Evolutionary conservation across 2,329 filamentous ascomycete genomes (phyloP).

Genomic region (Erysiphe pulchra): DNA sequence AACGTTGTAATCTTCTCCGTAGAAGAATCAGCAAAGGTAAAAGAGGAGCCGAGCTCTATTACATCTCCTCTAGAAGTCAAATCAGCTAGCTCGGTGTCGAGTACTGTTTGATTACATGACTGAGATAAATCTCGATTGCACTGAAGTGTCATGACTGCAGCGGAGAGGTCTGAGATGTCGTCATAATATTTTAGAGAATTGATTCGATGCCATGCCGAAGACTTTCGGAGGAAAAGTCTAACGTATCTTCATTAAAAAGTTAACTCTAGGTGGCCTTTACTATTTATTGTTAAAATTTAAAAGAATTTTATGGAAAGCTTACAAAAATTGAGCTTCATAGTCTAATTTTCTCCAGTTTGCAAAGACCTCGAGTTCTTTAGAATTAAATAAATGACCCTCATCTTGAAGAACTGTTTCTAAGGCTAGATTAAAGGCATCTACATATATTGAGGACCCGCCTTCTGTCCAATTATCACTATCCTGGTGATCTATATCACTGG

Average conservation of each 20-base stretch:
- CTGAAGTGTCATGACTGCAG: slow-evolving; percentile 41
- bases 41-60: slow-evolving; percentile 24
- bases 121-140: slow-evolving; percentile 26
- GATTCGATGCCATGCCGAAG: slow-evolving; percentile 70
- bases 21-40: slow-evolving; percentile 61
- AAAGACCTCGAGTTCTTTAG: slow-evolving; percentile 55
- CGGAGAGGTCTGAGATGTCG: slow-evolving; percentile 51
- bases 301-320: slow-evolving; percentile 14
- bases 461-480: slow-evolving; percentile 31
- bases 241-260: slow-evolving; percentile 40
- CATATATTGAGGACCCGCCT: slow-evolving; percentile 75
- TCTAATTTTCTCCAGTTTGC: slow-evolving; percentile 41
- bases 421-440: slow-evolving; percentile 88
- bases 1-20: slow-evolving; percentile 47
- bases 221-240: slow-evolving; percentile 75
- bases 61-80: slow-evolving; percentile 16
- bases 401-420: slow-evolving; percentile 74
- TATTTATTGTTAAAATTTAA: background rate
- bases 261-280: background rate
- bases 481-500: slow-evolving; percentile 14
- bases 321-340: slow-evolving; percentile 85
- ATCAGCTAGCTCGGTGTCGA: slow-evolving; percentile 15
- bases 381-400: slow-evolving; percentile 67
- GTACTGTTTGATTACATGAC: background rate
- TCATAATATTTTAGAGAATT: slow-evolving; percentile 53